These are phyloP conservation scores for Termitomyces sp. DNA, from an alignment of 768 basidiomycete genomes.

Conservation along the genomic window DNA sequence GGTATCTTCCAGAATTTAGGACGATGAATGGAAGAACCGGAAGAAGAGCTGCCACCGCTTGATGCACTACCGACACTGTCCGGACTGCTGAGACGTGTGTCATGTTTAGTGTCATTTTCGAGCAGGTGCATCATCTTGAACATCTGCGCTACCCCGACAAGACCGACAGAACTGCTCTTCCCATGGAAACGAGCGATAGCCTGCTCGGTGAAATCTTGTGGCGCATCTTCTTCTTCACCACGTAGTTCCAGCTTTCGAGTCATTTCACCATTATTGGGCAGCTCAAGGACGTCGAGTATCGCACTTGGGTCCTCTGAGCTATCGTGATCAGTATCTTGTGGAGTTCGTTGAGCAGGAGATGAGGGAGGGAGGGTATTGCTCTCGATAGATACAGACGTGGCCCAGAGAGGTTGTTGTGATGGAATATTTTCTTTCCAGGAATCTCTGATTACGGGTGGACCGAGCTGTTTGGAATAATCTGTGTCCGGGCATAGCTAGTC, in stretches of 20 bases:
- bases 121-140: constrained; percentile 49
- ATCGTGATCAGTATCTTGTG: constrained; percentile 19
- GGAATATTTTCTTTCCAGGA: constrained; percentile 48
- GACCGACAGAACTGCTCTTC: constrained; percentile 52
- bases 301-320: constrained; percentile 18
- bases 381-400: not conserved
- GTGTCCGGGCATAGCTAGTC: constrained; percentile 55
- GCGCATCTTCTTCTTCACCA: constrained; percentile 20
- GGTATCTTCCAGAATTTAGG: constrained; percentile 56
- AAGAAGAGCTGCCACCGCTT: not conserved
- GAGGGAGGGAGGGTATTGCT: not conserved
- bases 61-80: constrained; percentile 15
- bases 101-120: constrained; percentile 21
- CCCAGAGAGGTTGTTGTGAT: constrained; percentile 1
- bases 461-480: constrained; percentile 61
- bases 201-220: constrained; percentile 20
- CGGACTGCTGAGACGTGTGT: constrained; percentile 12
- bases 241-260: constrained; percentile 31
- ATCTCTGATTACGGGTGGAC: constrained; percentile 56
- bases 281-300: constrained; percentile 30
- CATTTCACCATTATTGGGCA: constrained; percentile 29
- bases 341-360: constrained; percentile 5
- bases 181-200: constrained; percentile 57
- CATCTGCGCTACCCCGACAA: constrained; percentile 51
- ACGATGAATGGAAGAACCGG: constrained; percentile 26